phyloP scores from a whole-genome alignment of 1,284 basidiomycete genomes.

The Inonotus obliquus region DNA sequence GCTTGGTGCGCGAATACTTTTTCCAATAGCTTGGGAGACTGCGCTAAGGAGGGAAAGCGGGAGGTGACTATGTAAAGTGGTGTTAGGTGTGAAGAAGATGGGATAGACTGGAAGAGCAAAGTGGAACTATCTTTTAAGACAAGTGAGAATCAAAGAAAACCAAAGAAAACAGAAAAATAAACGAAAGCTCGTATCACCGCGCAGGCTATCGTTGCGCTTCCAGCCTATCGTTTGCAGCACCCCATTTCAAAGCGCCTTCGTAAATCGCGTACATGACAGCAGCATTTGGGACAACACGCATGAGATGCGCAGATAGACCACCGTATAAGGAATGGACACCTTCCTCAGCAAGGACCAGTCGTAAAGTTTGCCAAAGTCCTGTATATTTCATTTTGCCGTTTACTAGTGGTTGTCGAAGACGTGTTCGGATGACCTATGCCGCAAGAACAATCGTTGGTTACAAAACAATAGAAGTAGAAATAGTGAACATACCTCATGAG shows the following conservation, averaged over 20 bases:
- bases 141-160: neutral
- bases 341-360: conserved; percentile 86
- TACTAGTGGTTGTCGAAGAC: conserved; percentile 81
- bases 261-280: conserved; percentile 94
- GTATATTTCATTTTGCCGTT: conserved; percentile 81
- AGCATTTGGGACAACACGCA: conserved; percentile 96
- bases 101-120: neutral
- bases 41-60: neutral
- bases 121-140: neutral
- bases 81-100: neutral
- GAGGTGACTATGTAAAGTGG: neutral
- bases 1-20: conserved; percentile 8
- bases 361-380: conserved; percentile 82
- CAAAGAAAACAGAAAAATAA: neutral
- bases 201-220: conserved; percentile 2
- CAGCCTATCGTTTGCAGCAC: conserved; percentile 17
- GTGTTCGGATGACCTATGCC: conserved; percentile 80
- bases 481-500: conserved; percentile 74
- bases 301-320: conserved; percentile 90
- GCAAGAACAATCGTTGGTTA: neutral
- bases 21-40: neutral
- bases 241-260: conserved; percentile 69
- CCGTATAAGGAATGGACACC: conserved; percentile 85
- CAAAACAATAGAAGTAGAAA: neutral
- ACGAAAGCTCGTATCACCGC: neutral